A percentile compares a stretch with the other conserved stretches of the same genome.
Evolutionary conservation across 768 basidiomycete species (phyloP).

Genomic region (Tylopilus plumbeoviolaceoides): DNA sequence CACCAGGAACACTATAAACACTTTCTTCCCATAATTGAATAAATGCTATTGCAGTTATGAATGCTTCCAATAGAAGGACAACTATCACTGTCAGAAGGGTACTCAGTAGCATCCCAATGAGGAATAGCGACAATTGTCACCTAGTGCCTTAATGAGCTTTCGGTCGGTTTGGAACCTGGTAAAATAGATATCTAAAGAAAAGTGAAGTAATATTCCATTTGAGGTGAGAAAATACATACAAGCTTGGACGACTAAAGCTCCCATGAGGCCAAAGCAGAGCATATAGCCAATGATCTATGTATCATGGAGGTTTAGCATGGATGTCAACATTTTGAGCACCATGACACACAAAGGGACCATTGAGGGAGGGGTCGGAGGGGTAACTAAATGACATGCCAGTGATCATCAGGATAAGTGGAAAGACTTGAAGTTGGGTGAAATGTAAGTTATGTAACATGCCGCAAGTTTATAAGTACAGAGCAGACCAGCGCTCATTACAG

Average conservation of each 20-base stretch:
- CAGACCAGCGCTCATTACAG: no score
- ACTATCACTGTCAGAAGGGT: background rate
- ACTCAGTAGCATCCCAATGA: background rate
- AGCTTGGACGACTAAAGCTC: background rate
- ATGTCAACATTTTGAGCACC: no score
- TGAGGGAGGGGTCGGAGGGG: no score
- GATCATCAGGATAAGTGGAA: no score
- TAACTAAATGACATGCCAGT: no score
- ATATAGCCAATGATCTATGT: background rate
- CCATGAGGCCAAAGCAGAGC: background rate
- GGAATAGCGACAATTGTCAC: background rate
- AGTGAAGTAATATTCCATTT: background rate
- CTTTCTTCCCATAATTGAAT: no score
- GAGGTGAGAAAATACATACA: background rate
- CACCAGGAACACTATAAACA: no score
- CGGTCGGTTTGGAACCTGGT: conserved; percentile 16
- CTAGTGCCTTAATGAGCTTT: conserved; percentile 12
- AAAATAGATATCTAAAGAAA: conserved; percentile 15
- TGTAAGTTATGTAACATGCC: no score
- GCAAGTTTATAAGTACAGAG: no score
- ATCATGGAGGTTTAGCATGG: no score
- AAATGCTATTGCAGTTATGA: conserved; percentile 8
- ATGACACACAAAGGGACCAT: no score
- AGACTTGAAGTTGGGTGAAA: no score
- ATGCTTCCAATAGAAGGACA: conserved; percentile 15